Conservation (phyloP, 257 asterid species). For the Nicotiana noctiflora region DNA sequence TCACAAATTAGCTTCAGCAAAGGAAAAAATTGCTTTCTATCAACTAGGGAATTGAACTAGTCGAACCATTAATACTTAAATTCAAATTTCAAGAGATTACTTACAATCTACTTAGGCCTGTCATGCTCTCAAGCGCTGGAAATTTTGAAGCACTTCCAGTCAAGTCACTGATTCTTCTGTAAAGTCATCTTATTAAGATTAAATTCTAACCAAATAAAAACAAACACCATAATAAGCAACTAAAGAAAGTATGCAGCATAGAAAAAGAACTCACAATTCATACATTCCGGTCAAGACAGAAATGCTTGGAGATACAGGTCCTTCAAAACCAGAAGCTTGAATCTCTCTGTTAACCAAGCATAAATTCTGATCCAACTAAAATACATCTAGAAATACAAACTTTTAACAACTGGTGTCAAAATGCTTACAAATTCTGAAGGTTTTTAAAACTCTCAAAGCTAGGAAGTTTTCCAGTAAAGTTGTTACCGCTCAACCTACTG, state of each 20-base stretch:
- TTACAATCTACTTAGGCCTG: background rate
- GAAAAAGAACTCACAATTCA: slow-evolving; percentile 5
- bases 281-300: background rate
- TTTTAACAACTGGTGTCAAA: background rate
- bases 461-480: slow-evolving; percentile 18
- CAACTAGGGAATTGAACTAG: background rate
- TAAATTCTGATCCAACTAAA: background rate
- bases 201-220: background rate
- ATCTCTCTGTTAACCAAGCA: slow-evolving; percentile 2
- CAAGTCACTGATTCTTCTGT: slow-evolving; percentile 8
- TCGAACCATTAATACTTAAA: background rate
- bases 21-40: background rate
- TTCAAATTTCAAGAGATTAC: too few species aligned
- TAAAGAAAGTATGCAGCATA: background rate
- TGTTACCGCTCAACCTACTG: slow-evolving; percentile 13
- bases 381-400: too few species aligned
- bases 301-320: slow-evolving; percentile 4
- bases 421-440: slow-evolving; percentile 11
- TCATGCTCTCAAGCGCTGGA: background rate
- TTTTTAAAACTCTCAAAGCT: background rate
- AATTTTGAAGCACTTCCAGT: slow-evolving; percentile 8
- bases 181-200: background rate
- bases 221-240: background rate
- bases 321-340: slow-evolving; percentile 12
- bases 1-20: background rate